Base-by-base conservation (phyloP, 768 basidiomycete genomes). In the Mycena vitilis region DNA sequence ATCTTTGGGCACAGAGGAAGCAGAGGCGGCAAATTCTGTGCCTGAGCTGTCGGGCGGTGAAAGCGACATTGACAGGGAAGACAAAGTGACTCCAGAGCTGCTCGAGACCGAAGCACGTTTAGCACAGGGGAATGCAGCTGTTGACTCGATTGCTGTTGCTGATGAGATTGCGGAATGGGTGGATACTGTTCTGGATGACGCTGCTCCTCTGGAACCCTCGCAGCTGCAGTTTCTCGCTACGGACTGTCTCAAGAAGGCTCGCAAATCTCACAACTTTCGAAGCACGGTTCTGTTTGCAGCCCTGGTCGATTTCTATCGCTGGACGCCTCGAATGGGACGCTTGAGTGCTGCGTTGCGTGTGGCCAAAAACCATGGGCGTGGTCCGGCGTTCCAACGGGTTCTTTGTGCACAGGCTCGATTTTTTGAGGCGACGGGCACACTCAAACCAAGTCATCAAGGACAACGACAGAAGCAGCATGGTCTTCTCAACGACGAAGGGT, bases 131-230 rank as follows among this genome's bases (percentile, higher is more conserved):
- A 48, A 65, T 9, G 37, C 16, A 11, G 64, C 40, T 6, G 45
- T 56, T 0, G 55, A 55, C 20, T 55, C 54, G 5, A 57, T 65
- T 38, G 13, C 38, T 4, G n/a, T 12, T 6, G 63, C 63, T 15
- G 63, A 65, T 18, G 47, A 65, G 25, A 49, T 65, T 12, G 44
- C 63, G 0, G 55, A 65, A 18, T 65, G 63, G 63, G 55, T 65
- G 15, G 52, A 55, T 4, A 55, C 52, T 5, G 53, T 45, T 16
- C 45, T 49, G 10, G 63, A 65, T 1, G 63, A 65, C 40, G 53
- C 63, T 13, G 63, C 63, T 6, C 63, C 63, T 7, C 15, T 22
- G 1, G 48, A 49, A 1, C 37, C 44, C 36, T 18, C 22, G 5
- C 47, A 57, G 22, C 56, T 65, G 0, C 34, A 6, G 0, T 38